Evolutionary conservation across 75 land plant genomes (phyloP), one percentile per base, ranked within the genome.

Genomic region (Pinus albicaulis): DNA sequence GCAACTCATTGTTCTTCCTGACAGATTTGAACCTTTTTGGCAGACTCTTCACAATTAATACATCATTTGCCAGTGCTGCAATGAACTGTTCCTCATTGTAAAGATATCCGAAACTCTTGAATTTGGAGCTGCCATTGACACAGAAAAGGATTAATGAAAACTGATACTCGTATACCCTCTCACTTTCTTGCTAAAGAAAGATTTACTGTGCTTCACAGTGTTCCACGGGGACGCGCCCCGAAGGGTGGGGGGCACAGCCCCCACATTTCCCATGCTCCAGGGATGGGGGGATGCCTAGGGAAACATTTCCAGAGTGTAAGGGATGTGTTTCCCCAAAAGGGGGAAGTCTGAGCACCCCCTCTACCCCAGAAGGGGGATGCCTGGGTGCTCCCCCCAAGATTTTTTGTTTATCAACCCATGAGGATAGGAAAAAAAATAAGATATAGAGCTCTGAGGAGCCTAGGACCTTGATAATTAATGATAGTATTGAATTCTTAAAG

Each of bases 31-130:
- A 81, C 76, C 78, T 74, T 61, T 84, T 82, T 23, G 98, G 90
- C 22, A 88, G 68, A 41, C 44, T 72, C 61, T 77, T 86, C 58
- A 82, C 80, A 75, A 83, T 80, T 0, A 41, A 53, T 16, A 88
- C 79, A 70, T 88, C 90, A 57, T 77, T 78, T 61, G 78, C 53
- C 19, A 88, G 59, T 52, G 85, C 74, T 58, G 65, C 57, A 41
- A 88, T 80, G 75, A 88, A 88, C 28, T 80, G 88, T 16, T 88
- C 63, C 60, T 82, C 89, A 63, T 86, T 60, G 56, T 80, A 88
- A 28, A 88, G 77, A 68, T 88, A 88, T 44, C 78, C 68, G 72
- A 88, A 88, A 36, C 88, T 79, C 56, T 82, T 83, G 76, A 81
- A 78, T 55, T 75, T 75, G 10, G 85, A 88, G 73, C 90, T 88